Base-by-base conservation (phyloP, 164 flowering plant genomes). In the Nymphaea colorata region DNA sequence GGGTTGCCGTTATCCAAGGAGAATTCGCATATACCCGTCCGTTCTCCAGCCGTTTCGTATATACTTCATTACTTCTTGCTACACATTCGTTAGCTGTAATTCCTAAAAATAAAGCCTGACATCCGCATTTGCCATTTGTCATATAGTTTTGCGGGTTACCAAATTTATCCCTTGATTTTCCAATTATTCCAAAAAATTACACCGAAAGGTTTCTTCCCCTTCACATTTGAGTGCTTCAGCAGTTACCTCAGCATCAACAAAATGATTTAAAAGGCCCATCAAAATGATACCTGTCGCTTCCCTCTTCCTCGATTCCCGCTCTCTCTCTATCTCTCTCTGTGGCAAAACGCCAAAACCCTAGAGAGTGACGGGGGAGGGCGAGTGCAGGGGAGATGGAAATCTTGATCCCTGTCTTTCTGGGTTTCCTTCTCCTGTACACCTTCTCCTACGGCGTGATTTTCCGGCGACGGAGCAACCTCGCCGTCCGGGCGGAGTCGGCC, bases 401-500 rank as follows among this genome's bases (percentile, higher is more conserved):
- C 68, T 60, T 72, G 45, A 55, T 43, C 63, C 18, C 11, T 4
- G 59, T 74, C 62, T 25, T 65, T 43, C 76, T 80, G 6, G 62
- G 53, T 55, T 77, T 90, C 62, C 79, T 77, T 3, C 3, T 80
- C n/a, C 81, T 90, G 75, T 79, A 87, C 77, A 51, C 80, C 73
- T 72, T 88, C 62, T 1, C 74, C 3, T 89, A 80, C 4, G 76
- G 83, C 76, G 83, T 80, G 73, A 12, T 78, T 64, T 77, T 91
- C 43, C 89, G 91, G 82, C 82, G 85, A 0, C 72, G 59, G 41
- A 87, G 93, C 92, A 72, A 67, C 73, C 76, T 84, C 17, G 82
- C 86, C 65, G 67, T 66, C 72, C 84, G 97, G 5, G 85, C 88
- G 12, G 93, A 87, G 69, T 96, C 92, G 5, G 74, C 96, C 7